Conservation (phyloP, 2,329 filamentous ascomycete species). For the Cladosporium sp. region DNA sequence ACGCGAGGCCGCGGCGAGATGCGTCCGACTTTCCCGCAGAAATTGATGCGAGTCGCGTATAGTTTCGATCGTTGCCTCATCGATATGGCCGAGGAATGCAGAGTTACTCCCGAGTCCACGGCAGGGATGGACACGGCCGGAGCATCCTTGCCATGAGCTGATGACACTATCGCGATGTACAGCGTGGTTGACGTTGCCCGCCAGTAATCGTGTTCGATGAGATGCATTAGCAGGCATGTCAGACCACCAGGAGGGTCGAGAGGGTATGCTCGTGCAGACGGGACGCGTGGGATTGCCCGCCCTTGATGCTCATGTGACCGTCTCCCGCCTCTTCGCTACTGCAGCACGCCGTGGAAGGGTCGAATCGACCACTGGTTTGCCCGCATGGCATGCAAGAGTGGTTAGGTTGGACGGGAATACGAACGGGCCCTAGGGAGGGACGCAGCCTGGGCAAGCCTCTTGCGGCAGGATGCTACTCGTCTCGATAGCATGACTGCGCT, state of each 20-base stretch:
- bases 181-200: constrained; percentile 22
- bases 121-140: constrained; percentile 19
- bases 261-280: constrained; percentile 17
- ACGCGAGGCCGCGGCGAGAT: constrained; percentile 1
- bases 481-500: constrained; percentile 34
- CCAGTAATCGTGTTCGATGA: constrained; percentile 45
- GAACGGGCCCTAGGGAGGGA: constrained; percentile 20
- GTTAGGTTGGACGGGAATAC: constrained; percentile 11
- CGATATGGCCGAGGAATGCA: not conserved
- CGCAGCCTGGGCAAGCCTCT: constrained; percentile 37
- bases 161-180: constrained; percentile 2
- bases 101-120: constrained; percentile 8
- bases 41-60: not conserved
- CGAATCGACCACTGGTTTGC: constrained; percentile 38
- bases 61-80: constrained; percentile 5
- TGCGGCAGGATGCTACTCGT: constrained; percentile 12
- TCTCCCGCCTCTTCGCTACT: constrained; percentile 34
- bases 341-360: constrained; percentile 37
- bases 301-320: constrained; percentile 33
- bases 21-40: not conserved
- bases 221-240: constrained; percentile 33
- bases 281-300: constrained; percentile 23
- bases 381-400: constrained; percentile 29
- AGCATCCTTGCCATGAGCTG: not conserved
- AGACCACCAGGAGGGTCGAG: constrained; percentile 14